Evolutionary conservation across 2,329 filamentous ascomycete genomes (phyloP), one percentile per base, ranked within the genome.

Genomic region (Cladophialophora yegresii): DNA sequence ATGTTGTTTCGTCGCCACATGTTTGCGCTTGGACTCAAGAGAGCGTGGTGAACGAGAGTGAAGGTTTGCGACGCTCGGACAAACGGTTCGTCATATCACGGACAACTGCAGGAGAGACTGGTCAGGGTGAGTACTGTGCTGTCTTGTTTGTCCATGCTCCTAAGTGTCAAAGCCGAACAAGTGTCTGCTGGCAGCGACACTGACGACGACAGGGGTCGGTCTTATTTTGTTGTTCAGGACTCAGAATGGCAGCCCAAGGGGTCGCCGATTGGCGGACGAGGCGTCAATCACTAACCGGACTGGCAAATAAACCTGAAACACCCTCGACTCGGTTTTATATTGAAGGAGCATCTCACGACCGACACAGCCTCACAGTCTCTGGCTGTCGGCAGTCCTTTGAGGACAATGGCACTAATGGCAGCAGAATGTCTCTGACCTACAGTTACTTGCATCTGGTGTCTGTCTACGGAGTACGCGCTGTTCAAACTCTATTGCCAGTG

Each of bases 1-100:
- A 47, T 60, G 64, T 64, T 58, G 36, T 64, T 64, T 47, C 64
- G 63, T 60, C 62, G 54, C 63, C 64, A 66, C 66, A 68, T 68
- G 51, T 54, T 66, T 63, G 30, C 32, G 16, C 22, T 63, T 40
- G 32, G 28, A 22, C 32, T 63, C 26, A 63, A 26, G 61, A 62
- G 53, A 56, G 60, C 22, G 45, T 23, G 23, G 23, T 33, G 28
- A 36, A 26, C 9, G 43, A 40, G 50, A 56, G 30, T 50, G 56
- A 51, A 55, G 60, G 49, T 26, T 54, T 63, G 56, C 60, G 54
- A 56, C 56, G 26, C 40, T n/a, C 36, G 26, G 58, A 28, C 10
- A 50, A 23, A 47, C 45, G 43, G 56, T 30, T 51, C 45, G 53
- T 66, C 64, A 63, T 66, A 57, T 51, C 64, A 55, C 28, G 51